Percentiles rank a stretch among this genome's conserved stretches.
phyloP scores from a whole-genome alignment of 163 green algal species.

The Chlorella variabilis region DNA sequence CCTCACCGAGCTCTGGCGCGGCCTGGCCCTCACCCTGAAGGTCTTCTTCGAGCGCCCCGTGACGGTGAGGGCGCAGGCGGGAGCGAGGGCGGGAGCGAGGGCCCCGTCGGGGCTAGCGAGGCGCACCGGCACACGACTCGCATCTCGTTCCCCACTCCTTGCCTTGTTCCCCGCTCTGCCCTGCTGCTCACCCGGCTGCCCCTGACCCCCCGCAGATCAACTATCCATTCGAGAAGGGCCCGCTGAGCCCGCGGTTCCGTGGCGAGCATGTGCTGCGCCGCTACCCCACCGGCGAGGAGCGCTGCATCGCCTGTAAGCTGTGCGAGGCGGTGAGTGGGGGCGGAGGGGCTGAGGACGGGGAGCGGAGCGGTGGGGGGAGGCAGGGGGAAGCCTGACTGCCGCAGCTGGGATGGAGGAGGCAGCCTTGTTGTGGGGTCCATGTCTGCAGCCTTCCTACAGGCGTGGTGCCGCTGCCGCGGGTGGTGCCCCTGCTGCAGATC shows the following conservation, averaged over 20 bases:
- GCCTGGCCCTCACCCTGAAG: constrained; percentile 91
- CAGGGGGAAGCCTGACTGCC: background rate
- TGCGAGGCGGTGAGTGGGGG: constrained; percentile 89
- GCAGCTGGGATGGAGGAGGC: too few relatives aligned
- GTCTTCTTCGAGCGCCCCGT: constrained; percentile 98
- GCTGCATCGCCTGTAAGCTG: constrained; percentile 99
- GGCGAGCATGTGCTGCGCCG: constrained; percentile 96
- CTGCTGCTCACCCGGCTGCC: background rate
- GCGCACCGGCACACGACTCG: too few relatives aligned
- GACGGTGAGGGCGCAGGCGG: constrained; percentile 67
- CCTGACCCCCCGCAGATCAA: constrained; percentile 82
- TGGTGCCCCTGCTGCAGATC: constrained; percentile 59
- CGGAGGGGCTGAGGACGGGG: background rate
- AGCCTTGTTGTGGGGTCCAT: too few relatives aligned
- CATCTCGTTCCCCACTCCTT: too few relatives aligned
- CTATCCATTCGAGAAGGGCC: constrained; percentile 99
- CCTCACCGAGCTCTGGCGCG: constrained; percentile 92
- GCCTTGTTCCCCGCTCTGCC: too few relatives aligned
- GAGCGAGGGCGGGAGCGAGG: too few relatives aligned
- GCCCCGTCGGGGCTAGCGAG: too few relatives aligned
- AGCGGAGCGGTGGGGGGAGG: background rate
- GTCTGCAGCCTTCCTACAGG: too few relatives aligned
- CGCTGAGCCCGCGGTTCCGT: constrained; percentile 93
- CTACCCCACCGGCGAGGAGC: constrained; percentile 98
- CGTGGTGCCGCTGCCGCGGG: too few relatives aligned